phyloP scores from a whole-genome alignment of 2,329 filamentous ascomycete species.

The Pyrenophora graminea region DNA sequence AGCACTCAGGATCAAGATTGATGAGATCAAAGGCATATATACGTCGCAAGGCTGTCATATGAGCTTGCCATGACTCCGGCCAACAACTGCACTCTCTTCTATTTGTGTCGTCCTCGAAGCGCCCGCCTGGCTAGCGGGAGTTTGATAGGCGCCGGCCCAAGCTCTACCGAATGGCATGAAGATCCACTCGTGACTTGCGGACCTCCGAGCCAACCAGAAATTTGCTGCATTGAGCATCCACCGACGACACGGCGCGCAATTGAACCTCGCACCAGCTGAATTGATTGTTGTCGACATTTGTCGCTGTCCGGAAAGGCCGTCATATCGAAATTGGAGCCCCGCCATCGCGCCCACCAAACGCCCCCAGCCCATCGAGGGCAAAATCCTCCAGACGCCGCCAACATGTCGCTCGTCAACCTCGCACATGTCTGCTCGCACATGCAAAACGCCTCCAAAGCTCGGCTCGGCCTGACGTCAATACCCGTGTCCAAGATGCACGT shows the following conservation, averaged over 20 bases:
- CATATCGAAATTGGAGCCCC: background rate
- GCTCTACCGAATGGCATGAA: slow-evolving; percentile 22
- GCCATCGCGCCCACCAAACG: slow-evolving; percentile 15
- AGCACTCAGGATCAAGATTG: slow-evolving; percentile 17
- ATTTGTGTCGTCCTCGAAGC: slow-evolving; percentile 44
- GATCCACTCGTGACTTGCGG: slow-evolving; percentile 31
- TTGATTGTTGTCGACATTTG: slow-evolving; percentile 7
- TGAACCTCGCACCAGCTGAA: slow-evolving; percentile 19
- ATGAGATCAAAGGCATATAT: slow-evolving; percentile 24
- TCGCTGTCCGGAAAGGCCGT: background rate
- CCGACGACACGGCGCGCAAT: slow-evolving; percentile 29
- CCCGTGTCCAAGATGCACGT: slow-evolving; percentile 82
- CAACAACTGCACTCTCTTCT: slow-evolving; percentile 32
- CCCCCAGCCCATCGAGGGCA: slow-evolving; percentile 38
- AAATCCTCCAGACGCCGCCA: slow-evolving; percentile 21
- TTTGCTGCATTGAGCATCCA: slow-evolving; percentile 29
- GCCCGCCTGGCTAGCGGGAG: slow-evolving; percentile 31
- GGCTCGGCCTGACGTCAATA: slow-evolving; percentile 81
- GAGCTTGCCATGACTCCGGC: slow-evolving; percentile 16
- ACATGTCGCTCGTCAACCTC: slow-evolving; percentile 75
- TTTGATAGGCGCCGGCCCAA: slow-evolving; percentile 22
- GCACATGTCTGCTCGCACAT: slow-evolving; percentile 86
- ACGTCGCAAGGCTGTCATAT: slow-evolving; percentile 18
- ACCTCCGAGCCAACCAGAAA: slow-evolving; percentile 37
- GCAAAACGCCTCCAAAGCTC: slow-evolving; percentile 84